These are phyloP conservation scores for Echium plantagineum DNA, from an alignment of 257 asterid species.

Conservation along the genomic window DNA sequence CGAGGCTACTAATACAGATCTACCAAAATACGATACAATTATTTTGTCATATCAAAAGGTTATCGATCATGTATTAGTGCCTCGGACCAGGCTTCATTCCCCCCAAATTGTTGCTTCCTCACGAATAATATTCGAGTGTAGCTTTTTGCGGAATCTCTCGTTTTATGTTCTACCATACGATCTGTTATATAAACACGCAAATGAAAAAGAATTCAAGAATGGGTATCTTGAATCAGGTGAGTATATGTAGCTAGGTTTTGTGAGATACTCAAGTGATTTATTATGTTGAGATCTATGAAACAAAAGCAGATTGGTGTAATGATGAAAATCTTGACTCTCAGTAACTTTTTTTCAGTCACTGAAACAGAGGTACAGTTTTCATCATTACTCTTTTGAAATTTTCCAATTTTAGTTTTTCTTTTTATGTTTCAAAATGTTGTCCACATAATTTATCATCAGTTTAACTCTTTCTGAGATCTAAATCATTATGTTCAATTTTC, in stretches of 20 bases:
- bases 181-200: too few relatives aligned
- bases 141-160: too few relatives aligned
- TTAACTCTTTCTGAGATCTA: slow-evolving; percentile 12
- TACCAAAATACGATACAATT: background rate
- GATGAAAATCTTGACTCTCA: slow-evolving; percentile 38
- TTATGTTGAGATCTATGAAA: slow-evolving; percentile 19
- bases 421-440: background rate
- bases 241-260: slow-evolving; percentile 5
- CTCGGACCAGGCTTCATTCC: slow-evolving; percentile 99
- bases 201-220: too few relatives aligned
- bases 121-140: too few relatives aligned
- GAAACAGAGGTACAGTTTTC: slow-evolving; percentile 20
- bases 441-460: slow-evolving; percentile 35
- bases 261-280: background rate
- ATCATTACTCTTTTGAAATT: slow-evolving; percentile 27
- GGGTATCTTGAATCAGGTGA: background rate
- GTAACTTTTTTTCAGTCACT: slow-evolving; percentile 10
- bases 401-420: background rate
- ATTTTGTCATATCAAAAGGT: background rate
- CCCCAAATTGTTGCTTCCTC: slow-evolving; percentile 72
- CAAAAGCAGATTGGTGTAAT: slow-evolving; percentile 58
- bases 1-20: slow-evolving; percentile 67
- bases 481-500: slow-evolving; percentile 23
- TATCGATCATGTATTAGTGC: slow-evolving; percentile 31
- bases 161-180: too few relatives aligned